Evolutionary conservation across 2,329 filamentous ascomycete genomes (phyloP), one percentile per base, ranked within the genome.

Genomic region (Ampelomyces quisqualis): DNA sequence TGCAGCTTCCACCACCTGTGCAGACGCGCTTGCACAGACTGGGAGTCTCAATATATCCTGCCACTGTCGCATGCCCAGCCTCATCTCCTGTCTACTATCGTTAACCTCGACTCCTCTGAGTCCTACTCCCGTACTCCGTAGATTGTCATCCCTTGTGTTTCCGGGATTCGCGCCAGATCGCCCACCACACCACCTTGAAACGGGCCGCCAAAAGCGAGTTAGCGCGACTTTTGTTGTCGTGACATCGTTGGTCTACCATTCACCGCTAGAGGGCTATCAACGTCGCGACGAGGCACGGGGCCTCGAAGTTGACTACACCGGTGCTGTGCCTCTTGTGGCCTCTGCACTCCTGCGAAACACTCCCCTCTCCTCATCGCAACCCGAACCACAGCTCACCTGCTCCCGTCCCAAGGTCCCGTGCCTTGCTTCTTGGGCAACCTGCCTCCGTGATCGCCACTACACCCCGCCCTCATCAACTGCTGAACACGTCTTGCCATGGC

Each of bases 401-500:
- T 34, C 32, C 45, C 43, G 41, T 35, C 40, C 47, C 32, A 38
- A 45, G 30, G 36, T 28, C 36, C 50, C 49, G 55, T 53, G 49
- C 45, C 56, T 49, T 49, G 44, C 18, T 46, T 47, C 33, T 24
- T 28, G 42, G 26, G 31, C 31, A 34, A 45, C 43, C 34, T 45
- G 45, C 51, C 49, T 50, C 38, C 43, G 34, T 22, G 28, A 35
- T 45, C 40, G 47, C 47, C 42, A 50, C 51, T 30, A 34, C 43
- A 20, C 29, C 47, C 23, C 32, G 33, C 40, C 26, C 28, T 37
- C 30, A 42, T n/a, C 43, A 26, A 19, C 44, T 26, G 27, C 38
- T 33, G n/a, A 39, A 49, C 34, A 45, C 28, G 33, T 30, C 24
- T 23, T 30, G 47, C 14, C n/a, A 70, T 70, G 67, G 67, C 67